Evolutionary conservation across 352 stramenopile species (phyloP).

Genomic region (Globisporangium polare): DNA sequence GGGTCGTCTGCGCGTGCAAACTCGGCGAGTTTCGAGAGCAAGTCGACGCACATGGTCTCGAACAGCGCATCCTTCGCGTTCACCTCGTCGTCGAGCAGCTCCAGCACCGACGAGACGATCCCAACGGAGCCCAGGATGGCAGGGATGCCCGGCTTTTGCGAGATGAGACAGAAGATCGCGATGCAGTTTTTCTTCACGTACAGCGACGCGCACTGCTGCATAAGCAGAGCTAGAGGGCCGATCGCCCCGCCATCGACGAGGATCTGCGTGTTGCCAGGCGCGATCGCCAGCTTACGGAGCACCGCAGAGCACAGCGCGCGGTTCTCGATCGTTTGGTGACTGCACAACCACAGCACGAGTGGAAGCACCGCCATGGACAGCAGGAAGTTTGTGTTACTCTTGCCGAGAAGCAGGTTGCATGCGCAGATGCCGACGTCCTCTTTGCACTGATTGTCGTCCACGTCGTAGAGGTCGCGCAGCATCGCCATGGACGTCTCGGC

Average conservation of each 20-base stretch:
- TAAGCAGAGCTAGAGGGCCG: slow-evolving; percentile 43
- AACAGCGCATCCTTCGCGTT: slow-evolving; percentile 23
- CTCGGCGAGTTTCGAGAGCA: slow-evolving; percentile 54
- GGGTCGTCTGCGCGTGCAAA: slow-evolving; percentile 54
- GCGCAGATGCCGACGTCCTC: slow-evolving; percentile 51
- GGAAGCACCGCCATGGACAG: slow-evolving; percentile 42
- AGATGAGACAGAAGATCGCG: slow-evolving; percentile 57
- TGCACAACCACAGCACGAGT: slow-evolving; percentile 53
- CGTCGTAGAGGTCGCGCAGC: slow-evolving; percentile 43
- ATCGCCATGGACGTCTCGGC: slow-evolving; percentile 37
- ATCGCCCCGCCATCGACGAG: slow-evolving; percentile 57
- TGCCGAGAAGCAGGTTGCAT: slow-evolving; percentile 67
- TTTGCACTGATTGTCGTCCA: slow-evolving; percentile 38
- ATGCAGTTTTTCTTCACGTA: slow-evolving; percentile 69
- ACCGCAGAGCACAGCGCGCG: slow-evolving; percentile 50
- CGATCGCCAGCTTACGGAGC: slow-evolving; percentile 60
- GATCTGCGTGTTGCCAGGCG: slow-evolving; percentile 58
- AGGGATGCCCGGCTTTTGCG: slow-evolving; percentile 40
- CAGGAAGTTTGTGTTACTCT: slow-evolving; percentile 55
- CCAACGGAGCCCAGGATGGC: slow-evolving; percentile 46
- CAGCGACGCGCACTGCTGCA: slow-evolving; percentile 28
- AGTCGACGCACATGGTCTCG: slow-evolving; percentile 63
- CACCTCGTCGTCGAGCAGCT: slow-evolving; percentile 39
- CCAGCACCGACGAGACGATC: slow-evolving; percentile 51
- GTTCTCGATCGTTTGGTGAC: slow-evolving; percentile 20